These are phyloP conservation scores for Stachybotrys chlorohalonatus DNA, from an alignment of 2,329 filamentous ascomycete species.

Conservation along the genomic window DNA sequence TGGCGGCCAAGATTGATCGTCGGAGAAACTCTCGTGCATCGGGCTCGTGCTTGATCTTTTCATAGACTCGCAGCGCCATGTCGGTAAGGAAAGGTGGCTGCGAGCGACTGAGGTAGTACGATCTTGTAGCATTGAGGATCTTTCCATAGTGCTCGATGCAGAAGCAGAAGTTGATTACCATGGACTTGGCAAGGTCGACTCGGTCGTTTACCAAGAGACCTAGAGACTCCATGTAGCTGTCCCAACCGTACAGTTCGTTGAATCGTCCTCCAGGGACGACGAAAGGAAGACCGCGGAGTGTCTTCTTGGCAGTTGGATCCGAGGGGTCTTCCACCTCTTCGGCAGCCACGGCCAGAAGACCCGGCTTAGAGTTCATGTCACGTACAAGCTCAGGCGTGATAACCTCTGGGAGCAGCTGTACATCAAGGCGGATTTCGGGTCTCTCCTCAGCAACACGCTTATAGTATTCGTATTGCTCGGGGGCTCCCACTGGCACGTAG, in stretches of 20 bases:
- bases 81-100: constrained; percentile 96
- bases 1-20: constrained; percentile 74
- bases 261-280: constrained; percentile 96
- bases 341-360: constrained; percentile 84
- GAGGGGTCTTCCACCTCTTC: constrained; percentile 58
- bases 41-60: constrained; percentile 81
- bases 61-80: constrained; percentile 90
- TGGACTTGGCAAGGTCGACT: constrained; percentile 79
- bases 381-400: constrained; percentile 76
- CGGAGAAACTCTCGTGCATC: constrained; percentile 74
- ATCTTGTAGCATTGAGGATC: constrained; percentile 92
- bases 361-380: constrained; percentile 78
- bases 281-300: constrained; percentile 75
- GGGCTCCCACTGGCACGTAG: constrained; percentile 77
- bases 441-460: constrained; percentile 65
- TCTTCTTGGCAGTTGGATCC: constrained; percentile 56
- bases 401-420: constrained; percentile 65
- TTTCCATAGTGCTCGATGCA: constrained; percentile 98
- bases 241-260: constrained; percentile 98
- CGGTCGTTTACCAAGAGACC: constrained; percentile 80
- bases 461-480: constrained; percentile 88
- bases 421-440: constrained; percentile 81
- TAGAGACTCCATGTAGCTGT: constrained; percentile 96
- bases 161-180: constrained; percentile 96
- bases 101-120: constrained; percentile 89